phyloP scores from a whole-genome alignment of 2,329 filamentous ascomycete genomes.

The Fusarium acutatum region DNA sequence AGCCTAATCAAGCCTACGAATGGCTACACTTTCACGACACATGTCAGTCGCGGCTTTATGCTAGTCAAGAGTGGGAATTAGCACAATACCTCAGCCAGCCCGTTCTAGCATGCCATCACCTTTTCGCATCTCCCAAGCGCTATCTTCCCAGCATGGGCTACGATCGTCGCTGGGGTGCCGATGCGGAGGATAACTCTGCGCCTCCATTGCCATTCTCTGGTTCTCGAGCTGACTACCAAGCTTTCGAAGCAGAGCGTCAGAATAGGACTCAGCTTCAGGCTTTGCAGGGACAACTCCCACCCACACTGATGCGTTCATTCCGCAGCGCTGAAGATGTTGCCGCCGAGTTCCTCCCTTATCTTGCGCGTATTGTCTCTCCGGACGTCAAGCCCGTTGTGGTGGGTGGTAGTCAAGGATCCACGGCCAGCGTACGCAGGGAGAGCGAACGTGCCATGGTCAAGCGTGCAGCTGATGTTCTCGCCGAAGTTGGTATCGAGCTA shows the following conservation, averaged over 20 bases:
- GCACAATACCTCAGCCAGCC: slow-evolving; percentile 87
- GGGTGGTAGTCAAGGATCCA: slow-evolving; percentile 69
- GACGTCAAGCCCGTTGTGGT: slow-evolving; percentile 92
- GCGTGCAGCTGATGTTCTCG: slow-evolving; percentile 82
- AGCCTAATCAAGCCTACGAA: slow-evolving; percentile 87
- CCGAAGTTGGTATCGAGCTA: slow-evolving; percentile 82
- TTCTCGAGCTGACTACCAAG: slow-evolving; percentile 81
- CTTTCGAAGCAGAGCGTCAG: slow-evolving; percentile 81
- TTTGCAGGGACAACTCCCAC: slow-evolving; percentile 76
- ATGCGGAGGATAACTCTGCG: slow-evolving; percentile 55
- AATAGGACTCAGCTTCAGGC: slow-evolving; percentile 78
- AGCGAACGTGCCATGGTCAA: slow-evolving; percentile 82
- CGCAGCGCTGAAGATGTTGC: slow-evolving; percentile 80
- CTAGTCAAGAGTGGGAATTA: slow-evolving; percentile 93
- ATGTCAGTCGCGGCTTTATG: slow-evolving; percentile 79
- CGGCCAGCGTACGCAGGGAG: slow-evolving; percentile 88
- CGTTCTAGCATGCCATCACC: slow-evolving; percentile 86
- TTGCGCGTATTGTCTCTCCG: slow-evolving; percentile 84
- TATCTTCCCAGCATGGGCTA: slow-evolving; percentile 52
- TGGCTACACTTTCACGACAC: slow-evolving; percentile 95
- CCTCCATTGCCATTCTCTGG: slow-evolving; percentile 80
- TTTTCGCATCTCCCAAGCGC: slow-evolving; percentile 80
- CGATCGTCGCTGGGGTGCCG: slow-evolving; percentile 56
- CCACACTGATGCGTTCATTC: slow-evolving; percentile 79
- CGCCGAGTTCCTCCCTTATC: slow-evolving; percentile 84